Percentiles rank a stretch among this genome's conserved stretches.
phyloP scores from a whole-genome alignment of 345 rosid genomes.

The Ceriops zippeliana region DNA sequence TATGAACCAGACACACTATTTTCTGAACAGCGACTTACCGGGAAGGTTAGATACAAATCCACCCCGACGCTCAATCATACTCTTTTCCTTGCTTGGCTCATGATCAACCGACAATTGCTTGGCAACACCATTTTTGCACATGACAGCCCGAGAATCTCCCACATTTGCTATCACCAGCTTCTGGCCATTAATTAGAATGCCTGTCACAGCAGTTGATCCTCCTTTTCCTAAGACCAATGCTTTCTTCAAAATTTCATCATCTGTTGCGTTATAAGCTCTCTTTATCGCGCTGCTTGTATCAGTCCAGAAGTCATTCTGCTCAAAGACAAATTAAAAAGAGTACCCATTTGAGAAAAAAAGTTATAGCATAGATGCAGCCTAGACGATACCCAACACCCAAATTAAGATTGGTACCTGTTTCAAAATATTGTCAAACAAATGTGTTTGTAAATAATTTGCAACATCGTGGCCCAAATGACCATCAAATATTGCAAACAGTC shows the following conservation, averaged over 20 bases:
- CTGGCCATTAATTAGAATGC: slow-evolving; percentile 66
- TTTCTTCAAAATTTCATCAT: slow-evolving; percentile 55
- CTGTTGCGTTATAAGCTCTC: slow-evolving; percentile 67
- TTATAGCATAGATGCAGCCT: too few relatives aligned
- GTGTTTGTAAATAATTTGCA: slow-evolving; percentile 62
- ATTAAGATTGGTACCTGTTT: slow-evolving; percentile 48
- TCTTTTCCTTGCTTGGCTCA: slow-evolving; percentile 75
- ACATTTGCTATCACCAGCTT: slow-evolving; percentile 78
- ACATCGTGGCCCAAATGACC: slow-evolving; percentile 89
- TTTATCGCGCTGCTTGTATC: slow-evolving; percentile 57
- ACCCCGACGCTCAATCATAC: slow-evolving; percentile 61
- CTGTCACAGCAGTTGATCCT: slow-evolving; percentile 92
- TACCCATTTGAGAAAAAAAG: not conserved
- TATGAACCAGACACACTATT: not conserved
- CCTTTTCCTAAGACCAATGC: slow-evolving; percentile 64
- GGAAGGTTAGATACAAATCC: slow-evolving; percentile 88
- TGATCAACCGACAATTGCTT: slow-evolving; percentile 75
- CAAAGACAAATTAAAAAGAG: not conserved
- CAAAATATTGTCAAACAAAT: slow-evolving; percentile 67
- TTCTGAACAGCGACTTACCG: slow-evolving; percentile 29
- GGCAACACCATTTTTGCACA: slow-evolving; percentile 58
- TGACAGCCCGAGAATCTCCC: slow-evolving; percentile 90
- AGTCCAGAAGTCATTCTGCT: slow-evolving; percentile 75
- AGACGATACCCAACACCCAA: too few relatives aligned
- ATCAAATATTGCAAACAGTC: slow-evolving; percentile 81